Evolutionary conservation across 768 basidiomycete species (phyloP), one percentile per base, ranked within the genome.

Genomic region (Suillus weaverae): DNA sequence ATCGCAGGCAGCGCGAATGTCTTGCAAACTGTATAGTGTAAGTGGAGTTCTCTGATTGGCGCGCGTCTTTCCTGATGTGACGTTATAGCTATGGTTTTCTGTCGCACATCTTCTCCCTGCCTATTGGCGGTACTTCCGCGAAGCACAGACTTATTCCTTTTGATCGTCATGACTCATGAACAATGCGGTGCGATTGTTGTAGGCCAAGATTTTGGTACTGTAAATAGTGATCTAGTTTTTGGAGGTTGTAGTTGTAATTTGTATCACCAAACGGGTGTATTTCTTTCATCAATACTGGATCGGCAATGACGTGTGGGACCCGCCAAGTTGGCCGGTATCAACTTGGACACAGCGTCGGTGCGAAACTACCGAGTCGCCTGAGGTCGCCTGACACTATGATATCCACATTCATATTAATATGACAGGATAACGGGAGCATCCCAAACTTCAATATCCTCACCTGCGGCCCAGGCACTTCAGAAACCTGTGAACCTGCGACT

Each of bases 1-100:
- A 0, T 60, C 66, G 9, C 66, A 67, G 11, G 71, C 61, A 8
- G 71, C 74, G 50, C 69, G 65, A 43, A 55, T 32, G 36, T 72
- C 73, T n/a, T 76, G 71, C 53, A 65, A 65, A 46, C 56, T 67
- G 32, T 74, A 74, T 36, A 67, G 66, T 50, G 72, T 70, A 38
- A 67, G 74, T 67, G 26, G 14, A 3, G 11, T 44, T 48, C 11
- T 62, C 30, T 48, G 18, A 20, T 14, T 39, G 8, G 9, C 22
- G n/a, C 13, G 18, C 18, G 26, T 26, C 36, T 62, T 13, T 41
- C 8, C 63, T 64, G 14, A 64, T 30, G 44, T 18, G 26, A 11
- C 1, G n/a, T 33, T 5, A 9, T 38, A 64, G 63, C 13, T 64
- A 14, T 64, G 63, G 63, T 62, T 64, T 41, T 64, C 63, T 13